These are phyloP conservation scores for Candida pseudofarinosa DNA, from an alignment of 805 yeast species.

Conservation along the genomic window DNA sequence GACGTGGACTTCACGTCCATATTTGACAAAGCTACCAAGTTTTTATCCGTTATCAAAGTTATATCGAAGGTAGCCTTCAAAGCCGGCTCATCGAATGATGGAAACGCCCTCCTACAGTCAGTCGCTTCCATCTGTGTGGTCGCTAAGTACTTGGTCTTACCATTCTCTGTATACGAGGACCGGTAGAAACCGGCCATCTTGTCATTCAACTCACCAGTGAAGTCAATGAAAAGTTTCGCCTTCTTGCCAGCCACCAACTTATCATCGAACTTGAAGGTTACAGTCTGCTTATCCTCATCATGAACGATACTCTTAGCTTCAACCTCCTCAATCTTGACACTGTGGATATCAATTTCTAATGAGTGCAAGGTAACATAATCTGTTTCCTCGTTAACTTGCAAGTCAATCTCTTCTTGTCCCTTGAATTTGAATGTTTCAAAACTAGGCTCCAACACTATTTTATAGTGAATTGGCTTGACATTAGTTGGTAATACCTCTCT, in stretches of 20 bases:
- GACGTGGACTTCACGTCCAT: constrained; percentile 59
- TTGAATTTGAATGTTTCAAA: constrained; percentile 55
- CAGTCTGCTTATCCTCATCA: constrained; percentile 37
- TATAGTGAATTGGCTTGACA: constrained; percentile 40
- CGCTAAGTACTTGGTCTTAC: constrained; percentile 66
- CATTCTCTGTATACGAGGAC: constrained; percentile 59
- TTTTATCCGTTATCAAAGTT: constrained; percentile 52
- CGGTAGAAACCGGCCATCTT: constrained; percentile 83
- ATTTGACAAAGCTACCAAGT: constrained; percentile 61
- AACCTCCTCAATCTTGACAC: constrained; percentile 37
- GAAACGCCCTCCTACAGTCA: constrained; percentile 84
- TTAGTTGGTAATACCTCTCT: constrained; percentile 42
- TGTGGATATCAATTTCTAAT: constrained; percentile 58
- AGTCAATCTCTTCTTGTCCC: constrained; percentile 53
- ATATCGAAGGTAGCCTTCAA: constrained; percentile 71
- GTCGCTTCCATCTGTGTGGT: constrained; percentile 87
- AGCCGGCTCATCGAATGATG: constrained; percentile 82
- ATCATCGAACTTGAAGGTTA: constrained; percentile 37
- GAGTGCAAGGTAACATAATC: constrained; percentile 53
- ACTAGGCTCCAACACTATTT: constrained; percentile 38
- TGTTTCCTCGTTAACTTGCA: constrained; percentile 47
- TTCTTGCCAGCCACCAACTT: constrained; percentile 31
- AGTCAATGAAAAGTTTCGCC: constrained; percentile 46
- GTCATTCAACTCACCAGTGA: constrained; percentile 63
- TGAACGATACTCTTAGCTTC: constrained; percentile 18